A percentile compares a stretch with the other conserved stretches of the same genome.
Evolutionary conservation across 2,329 filamentous ascomycete genomes (phyloP).

Genomic region (Xylaria multiplex): DNA sequence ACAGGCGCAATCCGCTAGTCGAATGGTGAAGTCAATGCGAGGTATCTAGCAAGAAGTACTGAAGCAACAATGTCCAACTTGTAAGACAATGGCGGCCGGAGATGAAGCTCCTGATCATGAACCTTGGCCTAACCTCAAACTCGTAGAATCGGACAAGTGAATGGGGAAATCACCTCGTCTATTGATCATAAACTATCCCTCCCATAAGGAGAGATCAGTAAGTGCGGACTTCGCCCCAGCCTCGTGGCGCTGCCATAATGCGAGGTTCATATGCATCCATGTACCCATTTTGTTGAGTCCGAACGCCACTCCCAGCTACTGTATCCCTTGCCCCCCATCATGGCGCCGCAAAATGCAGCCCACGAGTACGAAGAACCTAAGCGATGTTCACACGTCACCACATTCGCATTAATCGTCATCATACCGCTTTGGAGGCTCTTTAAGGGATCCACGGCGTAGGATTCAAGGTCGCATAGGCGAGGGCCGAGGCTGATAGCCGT

Average conservation of each 20-base stretch:
- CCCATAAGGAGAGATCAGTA: constrained; percentile 59
- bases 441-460: constrained; percentile 71
- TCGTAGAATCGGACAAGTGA: constrained; percentile 16
- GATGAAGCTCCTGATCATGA: constrained; percentile 17
- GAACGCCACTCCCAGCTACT: constrained; percentile 72
- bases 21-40: not conserved
- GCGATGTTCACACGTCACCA: constrained; percentile 77
- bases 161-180: constrained; percentile 12
- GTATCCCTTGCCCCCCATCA: constrained; percentile 69
- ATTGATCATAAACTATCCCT: constrained; percentile 6
- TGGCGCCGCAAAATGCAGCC: constrained; percentile 71
- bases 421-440: constrained; percentile 73
- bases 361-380: constrained; percentile 72
- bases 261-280: constrained; percentile 6
- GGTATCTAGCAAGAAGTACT: not conserved
- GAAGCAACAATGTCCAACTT: constrained; percentile 4
- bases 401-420: constrained; percentile 74
- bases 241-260: constrained; percentile 77
- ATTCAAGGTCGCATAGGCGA: constrained; percentile 67
- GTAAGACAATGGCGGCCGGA: constrained; percentile 18
- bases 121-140: constrained; percentile 6
- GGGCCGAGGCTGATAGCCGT: constrained; percentile 70
- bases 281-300: constrained; percentile 67
- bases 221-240: constrained; percentile 65
- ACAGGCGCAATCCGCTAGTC: not conserved